A percentile compares a stretch with the other conserved stretches of the same genome.
Evolutionary conservation across 768 basidiomycete genomes (phyloP).

Genomic region (Amyloporia xantha): DNA sequence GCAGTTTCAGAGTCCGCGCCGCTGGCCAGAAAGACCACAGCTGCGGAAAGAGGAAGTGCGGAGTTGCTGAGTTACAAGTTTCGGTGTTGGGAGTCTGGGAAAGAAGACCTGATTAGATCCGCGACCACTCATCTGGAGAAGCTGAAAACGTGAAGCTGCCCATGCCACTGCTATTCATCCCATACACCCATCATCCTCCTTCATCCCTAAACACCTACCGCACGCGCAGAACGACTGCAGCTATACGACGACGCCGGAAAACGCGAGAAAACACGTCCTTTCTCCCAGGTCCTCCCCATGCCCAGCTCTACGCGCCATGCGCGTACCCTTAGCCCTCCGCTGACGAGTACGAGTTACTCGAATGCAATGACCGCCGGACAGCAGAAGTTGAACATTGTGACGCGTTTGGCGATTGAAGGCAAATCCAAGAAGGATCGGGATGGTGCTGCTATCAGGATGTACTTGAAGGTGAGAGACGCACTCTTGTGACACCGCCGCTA

Average conservation of each 20-base stretch:
- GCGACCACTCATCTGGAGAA: neutral
- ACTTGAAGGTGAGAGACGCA: constrained; percentile 53
- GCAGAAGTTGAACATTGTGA: constrained; percentile 59
- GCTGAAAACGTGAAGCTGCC: neutral
- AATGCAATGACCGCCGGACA: constrained; percentile 16
- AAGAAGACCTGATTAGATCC: too few relatives aligned
- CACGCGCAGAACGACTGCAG: neutral
- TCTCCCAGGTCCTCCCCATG: constrained; percentile 3
- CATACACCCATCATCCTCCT: neutral
- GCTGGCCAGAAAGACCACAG: too few relatives aligned
- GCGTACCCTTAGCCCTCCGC: constrained; percentile 25
- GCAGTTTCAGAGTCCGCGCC: too few relatives aligned
- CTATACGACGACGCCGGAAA: neutral
- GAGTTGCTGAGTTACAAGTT: too few relatives aligned
- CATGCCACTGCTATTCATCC: neutral
- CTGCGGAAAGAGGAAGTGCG: too few relatives aligned
- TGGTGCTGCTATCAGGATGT: constrained; percentile 65
- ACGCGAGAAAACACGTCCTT: constrained; percentile 11
- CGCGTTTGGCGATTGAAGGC: constrained; percentile 69
- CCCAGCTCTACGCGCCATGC: constrained; percentile 18
- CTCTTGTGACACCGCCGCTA: neutral
- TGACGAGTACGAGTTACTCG: constrained; percentile 19
- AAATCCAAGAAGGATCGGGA: constrained; percentile 60
- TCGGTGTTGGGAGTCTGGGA: too few relatives aligned
- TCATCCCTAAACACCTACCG: neutral